A percentile compares a stretch with the other conserved stretches of the same genome.
Evolutionary conservation across 495 filamentous ascomycete genomes (phyloP).

Genomic region (Parmelia sp.): DNA sequence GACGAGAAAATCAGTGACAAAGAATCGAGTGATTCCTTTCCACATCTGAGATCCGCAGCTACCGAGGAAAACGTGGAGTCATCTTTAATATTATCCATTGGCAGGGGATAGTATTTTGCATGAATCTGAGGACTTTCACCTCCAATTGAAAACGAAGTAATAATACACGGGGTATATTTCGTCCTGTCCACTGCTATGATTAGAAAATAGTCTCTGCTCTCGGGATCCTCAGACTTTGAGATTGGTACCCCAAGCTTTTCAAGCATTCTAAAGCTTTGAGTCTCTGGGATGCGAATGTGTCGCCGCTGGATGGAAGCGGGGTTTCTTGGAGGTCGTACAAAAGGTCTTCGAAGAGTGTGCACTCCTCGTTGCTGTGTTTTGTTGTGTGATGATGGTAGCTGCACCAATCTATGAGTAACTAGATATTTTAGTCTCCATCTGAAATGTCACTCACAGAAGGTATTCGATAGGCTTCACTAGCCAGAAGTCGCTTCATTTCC

Average conservation of each 20-base stretch:
- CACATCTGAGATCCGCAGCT: conserved; percentile 47
- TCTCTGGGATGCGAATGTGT: conserved; percentile 51
- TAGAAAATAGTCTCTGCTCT: conserved; percentile 42
- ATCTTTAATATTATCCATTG: conserved; percentile 43
- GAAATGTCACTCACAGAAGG: conserved; percentile 27
- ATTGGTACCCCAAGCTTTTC: conserved; percentile 45
- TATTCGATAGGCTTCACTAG: background rate
- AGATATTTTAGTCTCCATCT: background rate
- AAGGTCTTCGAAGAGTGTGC: conserved; percentile 42
- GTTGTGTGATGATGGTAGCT: background rate
- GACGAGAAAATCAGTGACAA: conserved; percentile 46
- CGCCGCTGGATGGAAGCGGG: conserved; percentile 40
- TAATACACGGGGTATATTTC: conserved; percentile 57
- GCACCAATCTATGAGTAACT: background rate
- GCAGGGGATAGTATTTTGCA: conserved; percentile 55
- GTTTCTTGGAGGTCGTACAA: background rate
- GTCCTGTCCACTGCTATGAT: conserved; percentile 62
- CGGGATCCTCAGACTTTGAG: conserved; percentile 33
- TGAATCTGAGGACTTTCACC: conserved; percentile 32
- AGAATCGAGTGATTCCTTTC: conserved; percentile 35
- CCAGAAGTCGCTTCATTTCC: conserved; percentile 56
- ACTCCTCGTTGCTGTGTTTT: conserved; percentile 41
- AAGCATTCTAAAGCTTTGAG: conserved; percentile 55
- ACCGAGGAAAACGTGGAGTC: conserved; percentile 36
- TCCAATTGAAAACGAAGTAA: conserved; percentile 48